phyloP scores from a whole-genome alignment of 2,329 filamentous ascomycete species.

The Aspergillus eucalypticola region DNA sequence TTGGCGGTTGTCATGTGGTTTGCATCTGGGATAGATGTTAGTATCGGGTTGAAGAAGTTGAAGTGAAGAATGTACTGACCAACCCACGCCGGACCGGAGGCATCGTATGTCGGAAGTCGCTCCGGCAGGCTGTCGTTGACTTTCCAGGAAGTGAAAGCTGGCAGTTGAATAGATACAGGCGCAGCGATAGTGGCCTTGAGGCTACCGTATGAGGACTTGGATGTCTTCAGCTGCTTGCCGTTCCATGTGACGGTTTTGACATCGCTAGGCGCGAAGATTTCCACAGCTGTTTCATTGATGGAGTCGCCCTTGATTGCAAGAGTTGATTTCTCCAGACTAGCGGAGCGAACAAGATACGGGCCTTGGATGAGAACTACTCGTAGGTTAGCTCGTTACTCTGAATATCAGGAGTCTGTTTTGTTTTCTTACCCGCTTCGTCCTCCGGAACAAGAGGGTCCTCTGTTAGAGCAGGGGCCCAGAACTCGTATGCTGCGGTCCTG shows the following conservation, averaged over 20 bases:
- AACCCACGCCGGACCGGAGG: slow-evolving; percentile 40
- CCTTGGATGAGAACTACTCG: slow-evolving; percentile 53
- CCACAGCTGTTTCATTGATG: slow-evolving; percentile 44
- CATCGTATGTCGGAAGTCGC: slow-evolving; percentile 42
- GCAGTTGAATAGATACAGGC: slow-evolving; percentile 33
- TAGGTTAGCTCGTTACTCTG: not conserved
- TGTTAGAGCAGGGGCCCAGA: slow-evolving; percentile 57
- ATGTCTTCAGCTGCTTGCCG: slow-evolving; percentile 38
- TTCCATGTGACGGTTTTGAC: slow-evolving; percentile 56
- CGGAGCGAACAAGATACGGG: slow-evolving; percentile 54
- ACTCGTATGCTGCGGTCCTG: slow-evolving; percentile 55
- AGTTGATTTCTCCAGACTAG: slow-evolving; percentile 38
- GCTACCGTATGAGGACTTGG: slow-evolving; percentile 42
- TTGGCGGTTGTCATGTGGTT: slow-evolving; percentile 46
- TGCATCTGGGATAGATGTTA: slow-evolving; percentile 28
- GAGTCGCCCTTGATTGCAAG: slow-evolving; percentile 51
- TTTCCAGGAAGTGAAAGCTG: slow-evolving; percentile 41
- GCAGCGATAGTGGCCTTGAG: slow-evolving; percentile 37
- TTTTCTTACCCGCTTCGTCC: slow-evolving; percentile 46
- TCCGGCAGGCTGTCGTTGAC: slow-evolving; percentile 49
- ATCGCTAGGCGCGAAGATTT: slow-evolving; percentile 51
- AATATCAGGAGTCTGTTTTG: not conserved
- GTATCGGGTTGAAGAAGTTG: not conserved
- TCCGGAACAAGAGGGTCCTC: slow-evolving; percentile 49
- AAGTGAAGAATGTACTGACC: slow-evolving; percentile 24